These are phyloP conservation scores for Agarophyton chilense DNA, from an alignment of 23 red algal genomes.

Conservation along the genomic window DNA sequence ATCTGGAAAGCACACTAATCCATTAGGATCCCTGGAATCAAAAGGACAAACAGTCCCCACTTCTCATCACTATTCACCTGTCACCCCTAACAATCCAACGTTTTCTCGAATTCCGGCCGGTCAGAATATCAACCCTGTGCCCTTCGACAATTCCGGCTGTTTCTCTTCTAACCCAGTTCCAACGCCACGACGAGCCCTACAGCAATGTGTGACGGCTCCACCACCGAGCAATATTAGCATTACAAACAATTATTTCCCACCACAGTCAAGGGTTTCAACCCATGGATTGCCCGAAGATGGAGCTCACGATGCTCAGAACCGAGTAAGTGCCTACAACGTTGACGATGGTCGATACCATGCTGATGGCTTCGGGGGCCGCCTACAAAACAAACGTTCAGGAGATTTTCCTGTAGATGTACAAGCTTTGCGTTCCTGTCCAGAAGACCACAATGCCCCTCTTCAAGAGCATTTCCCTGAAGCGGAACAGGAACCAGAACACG, in stretches of 20 bases:
- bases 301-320: conserved; percentile 19
- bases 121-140: not conserved
- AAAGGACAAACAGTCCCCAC: not conserved
- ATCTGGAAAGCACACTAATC: not conserved
- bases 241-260: conserved; percentile 63
- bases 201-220: not conserved
- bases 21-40: not conserved
- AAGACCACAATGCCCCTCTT: not conserved
- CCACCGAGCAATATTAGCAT: conserved; percentile 46
- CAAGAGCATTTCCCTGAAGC: not conserved
- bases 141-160: conserved; percentile 1
- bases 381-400: not conserved
- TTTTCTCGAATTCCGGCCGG: not conserved
- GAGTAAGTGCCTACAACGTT: not conserved
- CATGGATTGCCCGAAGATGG: not conserved
- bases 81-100: conserved; percentile 39
- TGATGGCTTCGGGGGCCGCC: not conserved
- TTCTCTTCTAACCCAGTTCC: not conserved
- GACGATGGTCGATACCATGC: not conserved
- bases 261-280: not conserved
- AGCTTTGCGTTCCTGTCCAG: not conserved
- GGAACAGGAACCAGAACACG: conserved; percentile 19
- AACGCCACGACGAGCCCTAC: not conserved
- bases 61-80: conserved; percentile 19
- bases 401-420: not conserved